phyloP scores from a whole-genome alignment of 306 rosid genomes.

The Quercus cerris region DNA sequence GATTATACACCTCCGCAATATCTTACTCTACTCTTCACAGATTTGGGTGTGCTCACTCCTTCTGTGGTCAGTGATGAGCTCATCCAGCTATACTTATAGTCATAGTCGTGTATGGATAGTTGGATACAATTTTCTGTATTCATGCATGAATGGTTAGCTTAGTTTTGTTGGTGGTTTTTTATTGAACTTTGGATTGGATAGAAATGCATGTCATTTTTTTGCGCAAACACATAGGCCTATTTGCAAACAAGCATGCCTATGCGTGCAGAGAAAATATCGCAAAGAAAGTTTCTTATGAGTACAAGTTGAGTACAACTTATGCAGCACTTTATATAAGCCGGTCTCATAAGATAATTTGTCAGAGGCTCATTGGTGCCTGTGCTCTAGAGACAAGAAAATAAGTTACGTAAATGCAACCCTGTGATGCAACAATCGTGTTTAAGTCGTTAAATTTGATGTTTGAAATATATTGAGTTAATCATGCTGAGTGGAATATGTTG shows the following conservation, averaged over 20 bases:
- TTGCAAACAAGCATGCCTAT: background rate
- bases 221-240: background rate
- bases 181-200: background rate
- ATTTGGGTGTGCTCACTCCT: slow-evolving; percentile 92
- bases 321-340: no score
- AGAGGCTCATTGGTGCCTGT: no score
- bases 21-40: slow-evolving; percentile 86
- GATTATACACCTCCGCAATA: slow-evolving; percentile 97
- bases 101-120: background rate
- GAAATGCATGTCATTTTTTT: background rate
- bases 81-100: slow-evolving; percentile 85
- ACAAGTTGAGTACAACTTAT: no score
- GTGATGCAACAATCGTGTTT: background rate
- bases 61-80: slow-evolving; percentile 97
- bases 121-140: background rate
- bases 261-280: background rate
- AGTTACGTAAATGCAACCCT: background rate
- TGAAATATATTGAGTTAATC: no score
- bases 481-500: no score
- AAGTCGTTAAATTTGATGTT: background rate
- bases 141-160: background rate
- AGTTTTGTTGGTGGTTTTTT: background rate
- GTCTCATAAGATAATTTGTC: no score
- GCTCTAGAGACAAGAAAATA: no score
- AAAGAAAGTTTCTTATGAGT: no score